phyloP scores from a whole-genome alignment of 108 stramenopile genomes.

The Hondaea fermentalgiana region DNA sequence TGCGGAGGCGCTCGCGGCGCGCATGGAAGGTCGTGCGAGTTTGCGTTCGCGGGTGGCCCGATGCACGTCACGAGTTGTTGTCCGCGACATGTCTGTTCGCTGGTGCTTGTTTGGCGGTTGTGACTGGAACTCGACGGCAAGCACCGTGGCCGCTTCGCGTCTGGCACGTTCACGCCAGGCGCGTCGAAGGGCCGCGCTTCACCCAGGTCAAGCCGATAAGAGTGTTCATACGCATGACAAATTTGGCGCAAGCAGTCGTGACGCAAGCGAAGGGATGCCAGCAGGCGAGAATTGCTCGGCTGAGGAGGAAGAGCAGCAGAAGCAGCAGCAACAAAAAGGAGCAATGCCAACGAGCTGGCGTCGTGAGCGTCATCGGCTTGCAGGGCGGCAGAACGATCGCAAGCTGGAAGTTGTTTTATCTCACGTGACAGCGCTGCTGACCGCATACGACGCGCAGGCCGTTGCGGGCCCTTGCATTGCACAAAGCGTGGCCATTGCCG shows the following conservation, averaged over 20 bases:
- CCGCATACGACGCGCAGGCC: background rate
- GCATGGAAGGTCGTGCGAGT: background rate
- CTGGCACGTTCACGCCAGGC: background rate
- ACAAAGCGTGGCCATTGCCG: background rate
- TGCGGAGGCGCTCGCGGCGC: background rate
- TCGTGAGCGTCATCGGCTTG: background rate
- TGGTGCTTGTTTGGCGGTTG: slow-evolving; percentile 6
- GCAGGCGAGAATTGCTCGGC: too few relatives aligned
- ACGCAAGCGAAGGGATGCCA: too few relatives aligned
- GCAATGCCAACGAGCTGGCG: too few relatives aligned
- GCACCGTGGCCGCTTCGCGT: background rate
- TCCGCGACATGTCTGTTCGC: background rate
- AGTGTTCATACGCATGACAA: too few relatives aligned
- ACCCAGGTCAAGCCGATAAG: too few relatives aligned
- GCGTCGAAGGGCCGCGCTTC: too few relatives aligned
- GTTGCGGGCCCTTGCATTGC: background rate
- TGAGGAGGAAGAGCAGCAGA: background rate
- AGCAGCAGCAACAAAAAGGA: background rate
- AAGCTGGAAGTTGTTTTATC: background rate
- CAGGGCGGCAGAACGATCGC: background rate
- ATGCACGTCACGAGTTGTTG: background rate
- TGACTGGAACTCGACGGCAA: background rate
- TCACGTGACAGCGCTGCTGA: background rate
- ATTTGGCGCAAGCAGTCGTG: too few relatives aligned
- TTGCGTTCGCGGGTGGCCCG: background rate